Percentiles rank a stretch among this genome's conserved stretches.
Conservation (phyloP, 2,329 filamentous ascomycete genomes). For the Neoscytalidium dimidiatum region DNA sequence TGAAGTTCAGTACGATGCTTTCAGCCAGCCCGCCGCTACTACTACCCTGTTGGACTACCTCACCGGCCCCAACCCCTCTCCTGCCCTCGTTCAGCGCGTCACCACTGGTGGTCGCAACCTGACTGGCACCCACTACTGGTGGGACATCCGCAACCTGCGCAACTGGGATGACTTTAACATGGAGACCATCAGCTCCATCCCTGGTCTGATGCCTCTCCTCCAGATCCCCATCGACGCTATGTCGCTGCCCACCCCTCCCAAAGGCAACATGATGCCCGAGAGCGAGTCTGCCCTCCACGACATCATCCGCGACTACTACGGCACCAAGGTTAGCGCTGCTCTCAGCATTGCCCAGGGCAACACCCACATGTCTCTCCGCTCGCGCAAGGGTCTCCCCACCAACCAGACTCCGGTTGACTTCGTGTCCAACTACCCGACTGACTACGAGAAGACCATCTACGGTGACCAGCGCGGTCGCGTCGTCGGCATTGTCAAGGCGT, state of each 20-base stretch:
- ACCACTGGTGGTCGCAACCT: conserved; percentile 69
- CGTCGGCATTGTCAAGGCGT: conserved; percentile 85
- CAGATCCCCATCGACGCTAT: conserved; percentile 60
- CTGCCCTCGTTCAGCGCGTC: conserved; percentile 77
- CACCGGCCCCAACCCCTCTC: conserved; percentile 76
- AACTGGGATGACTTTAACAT: conserved; percentile 81
- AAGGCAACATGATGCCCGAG: conserved; percentile 67
- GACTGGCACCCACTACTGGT: conserved; percentile 83
- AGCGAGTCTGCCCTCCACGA: conserved; percentile 75
- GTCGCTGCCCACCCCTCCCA: conserved; percentile 60
- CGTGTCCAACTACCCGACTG: conserved; percentile 62
- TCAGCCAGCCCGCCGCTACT: conserved; percentile 41
- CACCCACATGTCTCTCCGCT: conserved; percentile 58
- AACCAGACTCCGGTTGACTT: conserved; percentile 54
- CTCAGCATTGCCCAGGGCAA: conserved; percentile 72
- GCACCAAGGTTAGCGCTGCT: conserved; percentile 84
- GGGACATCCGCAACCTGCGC: conserved; percentile 86
- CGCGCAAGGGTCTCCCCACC: conserved; percentile 53
- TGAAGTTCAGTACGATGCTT: conserved; percentile 42
- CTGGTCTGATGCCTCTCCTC: conserved; percentile 71
- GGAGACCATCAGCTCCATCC: conserved; percentile 69
- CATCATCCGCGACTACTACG: conserved; percentile 76
- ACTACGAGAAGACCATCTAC: conserved; percentile 51
- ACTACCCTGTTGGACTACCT: conserved; percentile 80
- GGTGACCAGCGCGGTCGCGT: conserved; percentile 60